Conservation (phyloP, 2,329 filamentous ascomycete genomes). For the Coniochaeta hoffmannii region DNA sequence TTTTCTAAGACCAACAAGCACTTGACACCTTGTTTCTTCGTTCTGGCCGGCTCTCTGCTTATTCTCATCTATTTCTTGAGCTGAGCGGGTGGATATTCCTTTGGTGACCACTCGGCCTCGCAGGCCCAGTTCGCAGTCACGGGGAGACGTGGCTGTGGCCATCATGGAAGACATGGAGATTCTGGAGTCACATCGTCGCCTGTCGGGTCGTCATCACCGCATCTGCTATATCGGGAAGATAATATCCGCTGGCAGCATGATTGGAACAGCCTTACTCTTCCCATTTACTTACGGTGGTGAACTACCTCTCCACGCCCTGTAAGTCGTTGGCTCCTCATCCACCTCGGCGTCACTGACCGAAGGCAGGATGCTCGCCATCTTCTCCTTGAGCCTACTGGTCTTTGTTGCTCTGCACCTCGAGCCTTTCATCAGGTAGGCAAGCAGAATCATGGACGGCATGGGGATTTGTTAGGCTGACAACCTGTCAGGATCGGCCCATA, state of each 20-base stretch:
- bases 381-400: slow-evolving; percentile 8
- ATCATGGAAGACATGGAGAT: not conserved
- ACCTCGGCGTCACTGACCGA: slow-evolving; percentile 5
- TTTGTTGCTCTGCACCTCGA: slow-evolving; percentile 11
- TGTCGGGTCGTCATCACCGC: not conserved
- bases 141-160: not conserved
- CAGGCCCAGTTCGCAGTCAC: not conserved
- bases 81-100: not conserved
- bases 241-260: slow-evolving; percentile 13
- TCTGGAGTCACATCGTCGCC: not conserved
- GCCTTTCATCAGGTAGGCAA: slow-evolving; percentile 11
- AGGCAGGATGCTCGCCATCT: slow-evolving; percentile 11
- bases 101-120: not conserved
- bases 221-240: slow-evolving; percentile 9
- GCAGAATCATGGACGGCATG: not conserved
- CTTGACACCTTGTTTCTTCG: not conserved
- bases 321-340: slow-evolving; percentile 2
- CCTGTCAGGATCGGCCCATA: slow-evolving; percentile 11
- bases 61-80: not conserved
- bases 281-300: slow-evolving; percentile 10
- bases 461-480: not conserved
- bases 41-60: not conserved
- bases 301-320: slow-evolving; percentile 11
- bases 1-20: not conserved
- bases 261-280: slow-evolving; percentile 13